Evolutionary conservation across 352 stramenopile genomes (phyloP).

Genomic region (Aphanomyces stellatus): DNA sequence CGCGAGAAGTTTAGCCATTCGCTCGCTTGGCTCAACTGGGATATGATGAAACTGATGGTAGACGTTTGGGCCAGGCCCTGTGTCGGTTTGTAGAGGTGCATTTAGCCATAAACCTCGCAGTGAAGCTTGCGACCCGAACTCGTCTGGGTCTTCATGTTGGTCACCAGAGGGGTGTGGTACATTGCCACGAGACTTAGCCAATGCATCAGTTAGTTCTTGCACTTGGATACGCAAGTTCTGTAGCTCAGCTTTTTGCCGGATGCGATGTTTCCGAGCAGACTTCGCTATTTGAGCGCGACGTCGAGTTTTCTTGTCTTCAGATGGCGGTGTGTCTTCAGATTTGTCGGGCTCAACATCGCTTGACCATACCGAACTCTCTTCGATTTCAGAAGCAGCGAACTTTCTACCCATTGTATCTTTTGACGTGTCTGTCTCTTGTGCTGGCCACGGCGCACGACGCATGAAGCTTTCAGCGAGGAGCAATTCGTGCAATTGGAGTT

Average conservation of each 20-base stretch:
- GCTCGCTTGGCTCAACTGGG: neutral
- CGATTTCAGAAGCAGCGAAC: neutral
- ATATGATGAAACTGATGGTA: constrained; percentile 17
- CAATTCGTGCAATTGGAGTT: too few species aligned
- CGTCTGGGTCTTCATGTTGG: neutral
- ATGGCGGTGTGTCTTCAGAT: too few species aligned
- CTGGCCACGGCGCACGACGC: neutral
- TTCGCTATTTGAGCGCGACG: constrained; percentile 72
- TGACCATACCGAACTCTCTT: neutral
- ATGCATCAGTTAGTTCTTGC: constrained; percentile 22
- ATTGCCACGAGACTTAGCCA: neutral
- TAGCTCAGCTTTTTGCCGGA: constrained; percentile 28
- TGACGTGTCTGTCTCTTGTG: neutral
- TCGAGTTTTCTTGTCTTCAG: constrained; percentile 77
- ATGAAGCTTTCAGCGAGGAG: too few species aligned
- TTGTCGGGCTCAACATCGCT: constrained; percentile 11
- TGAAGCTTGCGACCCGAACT: neutral
- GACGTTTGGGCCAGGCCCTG: constrained; percentile 14
- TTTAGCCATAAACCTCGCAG: constrained; percentile 18
- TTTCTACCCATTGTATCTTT: too few species aligned
- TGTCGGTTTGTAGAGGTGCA: constrained; percentile 13
- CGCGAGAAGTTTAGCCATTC: neutral
- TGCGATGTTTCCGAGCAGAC: constrained; percentile 73
- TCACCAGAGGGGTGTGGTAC: neutral
- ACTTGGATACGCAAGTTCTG: constrained; percentile 33